Base-by-base conservation (phyloP, 371 early-diverging fungal species). In the Zychaea mexicana region DNA sequence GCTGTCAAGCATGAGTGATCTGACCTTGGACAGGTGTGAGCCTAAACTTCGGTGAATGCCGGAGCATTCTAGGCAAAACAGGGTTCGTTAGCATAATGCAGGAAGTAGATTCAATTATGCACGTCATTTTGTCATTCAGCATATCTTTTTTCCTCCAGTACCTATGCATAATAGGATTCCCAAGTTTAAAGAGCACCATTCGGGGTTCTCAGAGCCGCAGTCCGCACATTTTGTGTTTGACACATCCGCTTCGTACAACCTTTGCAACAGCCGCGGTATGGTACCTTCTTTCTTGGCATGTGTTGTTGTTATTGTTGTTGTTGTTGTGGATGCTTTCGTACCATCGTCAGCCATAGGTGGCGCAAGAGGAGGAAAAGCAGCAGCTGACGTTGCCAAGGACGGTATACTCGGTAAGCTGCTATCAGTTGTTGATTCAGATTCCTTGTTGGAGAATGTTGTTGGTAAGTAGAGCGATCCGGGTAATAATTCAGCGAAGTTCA, bases 41-140 rank as follows among this genome's bases (percentile, higher is more conserved):
- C 99, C 99, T 13, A 98, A 76, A 42, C 96, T 92, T 58, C 99
- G 88, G 71, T 99, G 99, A 38, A 94, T 88, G 15, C 99, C 97
- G 26, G 98, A 96, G 73, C 99, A 99, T 54, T 95, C 90, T 88
- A 57, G 36, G 66, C n/a, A 12, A 42, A 42, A 42, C 15, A 42
- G 15, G n/a, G 42, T 42, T 5, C 15, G 1, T 42, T 42, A 17
- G n/a, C 17, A 17, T 17, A 42, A 68, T 15, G 59, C 59, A 5
- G 21, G 22, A 21, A 30, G 21, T n/a, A 31, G 5, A 27, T 42
- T 21, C 42, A 42, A n/a, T n/a, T n/a, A n/a, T n/a, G n/a, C n/a
- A n/a, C n/a, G 38, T 36, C 7, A 15, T 36, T 36, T 36, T 15
- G 38, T 36, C 15, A 36, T 7, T 9, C 24, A 24, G 49, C 17